Evolutionary conservation across 805 yeast species (phyloP).

Genomic region (Yarrowia bubula): DNA sequence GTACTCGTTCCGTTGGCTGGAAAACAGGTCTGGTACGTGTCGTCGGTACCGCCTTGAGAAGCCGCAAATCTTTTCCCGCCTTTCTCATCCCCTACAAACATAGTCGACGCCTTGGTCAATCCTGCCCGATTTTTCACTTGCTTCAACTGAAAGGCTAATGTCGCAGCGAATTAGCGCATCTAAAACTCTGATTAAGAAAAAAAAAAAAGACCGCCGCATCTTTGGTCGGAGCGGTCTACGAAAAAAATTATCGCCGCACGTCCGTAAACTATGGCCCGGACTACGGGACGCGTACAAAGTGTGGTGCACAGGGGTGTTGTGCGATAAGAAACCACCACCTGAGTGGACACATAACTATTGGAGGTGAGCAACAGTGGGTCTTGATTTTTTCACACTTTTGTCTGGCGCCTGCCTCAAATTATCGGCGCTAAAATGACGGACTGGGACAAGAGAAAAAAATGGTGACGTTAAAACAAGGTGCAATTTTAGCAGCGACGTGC

Average conservation of each 20-base stretch:
- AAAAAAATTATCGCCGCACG: constrained; percentile 18
- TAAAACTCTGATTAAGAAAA: constrained; percentile 4
- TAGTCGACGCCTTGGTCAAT: neutral
- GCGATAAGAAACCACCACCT: neutral
- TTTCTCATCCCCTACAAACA: neutral
- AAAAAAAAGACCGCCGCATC: neutral
- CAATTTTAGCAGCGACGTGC: neutral
- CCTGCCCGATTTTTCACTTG: neutral
- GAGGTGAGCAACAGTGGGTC: too few relatives aligned
- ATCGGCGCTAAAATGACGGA: neutral
- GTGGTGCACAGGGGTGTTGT: neutral
- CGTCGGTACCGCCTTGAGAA: neutral
- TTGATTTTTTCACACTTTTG: neutral
- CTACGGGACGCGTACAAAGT: neutral
- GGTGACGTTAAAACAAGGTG: neutral
- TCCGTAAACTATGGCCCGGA: constrained; percentile 6
- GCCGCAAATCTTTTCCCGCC: constrained; percentile 1
- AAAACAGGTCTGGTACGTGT: too few relatives aligned
- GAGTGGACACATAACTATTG: neutral
- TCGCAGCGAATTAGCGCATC: constrained; percentile 18
- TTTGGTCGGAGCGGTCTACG: neutral
- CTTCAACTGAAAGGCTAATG: neutral
- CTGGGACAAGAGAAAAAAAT: neutral
- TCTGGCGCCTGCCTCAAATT: neutral
- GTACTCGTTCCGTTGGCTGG: too few relatives aligned